Base-by-base conservation (phyloP, 305 asterid genomes). In the Solanum hybrid region DNA sequence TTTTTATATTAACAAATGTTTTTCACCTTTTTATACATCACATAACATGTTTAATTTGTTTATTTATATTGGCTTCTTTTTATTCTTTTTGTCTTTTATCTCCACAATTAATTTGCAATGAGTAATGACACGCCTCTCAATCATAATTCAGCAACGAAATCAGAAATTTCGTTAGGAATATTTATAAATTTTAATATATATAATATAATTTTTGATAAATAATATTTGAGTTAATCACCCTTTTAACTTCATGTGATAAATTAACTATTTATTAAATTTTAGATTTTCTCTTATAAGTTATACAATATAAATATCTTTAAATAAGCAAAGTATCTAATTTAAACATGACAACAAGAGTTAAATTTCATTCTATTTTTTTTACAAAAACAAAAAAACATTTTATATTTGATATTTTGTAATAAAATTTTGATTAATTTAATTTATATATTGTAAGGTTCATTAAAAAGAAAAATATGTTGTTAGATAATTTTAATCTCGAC, bases 81-180 rank as follows among this genome's bases (percentile, higher is more conserved):
- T 2, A 36, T 36, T 22, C 31, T 24, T 80, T 38, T 39, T 13
- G 15, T 39, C 36, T 10, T 38, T 26, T 38, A n/a, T 37, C 61
- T 37, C 65, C 12, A 80, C 1, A 37, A n/a, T 7, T 80, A 1
- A 12, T 37, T n/a, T 12, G n/a, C 22, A 20, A 20, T 6, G 70
- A 57, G n/a, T 20, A 61, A 61, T 20, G 72, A 20, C 1, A 61
- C 24, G 1, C 10, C n/a, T 61, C 3, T 17, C 10, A 0, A 6
- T 57, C 10, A 0, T 14, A n/a, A 72, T 26, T 72, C 17, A 26
- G 9, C 0, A 2, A 24, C 5, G 2, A 72, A 72, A 26, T 26
- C 0, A 72, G 0, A 72, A 26, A 26, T 2, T 11, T 26, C 1
- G 8, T 68, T 65, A 65, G 5, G 0, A 0, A 72, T 26, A 72